Base-by-base conservation (phyloP, 176 grass and related monocot genomes). In the Triticum timopheevii region DNA sequence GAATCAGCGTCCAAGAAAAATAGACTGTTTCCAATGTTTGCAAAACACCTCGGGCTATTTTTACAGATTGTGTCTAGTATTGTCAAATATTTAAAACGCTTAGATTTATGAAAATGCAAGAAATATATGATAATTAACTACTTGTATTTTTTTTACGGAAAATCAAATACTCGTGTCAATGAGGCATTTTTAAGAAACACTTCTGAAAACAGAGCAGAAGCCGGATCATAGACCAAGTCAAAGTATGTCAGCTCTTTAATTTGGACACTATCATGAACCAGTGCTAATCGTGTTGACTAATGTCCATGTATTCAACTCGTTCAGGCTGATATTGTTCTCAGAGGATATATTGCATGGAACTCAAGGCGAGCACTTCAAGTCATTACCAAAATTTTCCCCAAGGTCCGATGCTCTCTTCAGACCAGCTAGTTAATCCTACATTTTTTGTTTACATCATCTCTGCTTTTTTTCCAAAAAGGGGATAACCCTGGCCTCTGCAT, bases 311-410 rank as follows among this genome's bases (percentile, higher is more conserved):
- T 84, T 50, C 83, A 73, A 63, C 17, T 78, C 62, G 67, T 85
- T 73, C 73, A 98, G 96, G 93, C 96, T 88, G 93, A 98, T 90
- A 86, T 98, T 54, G 27, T 95, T 76, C 58, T 98, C 19, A 87
- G 96, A 89, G 96, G 96, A 71, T 95, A 98, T 78, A 69, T 50
- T 54, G 93, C 86, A 25, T 98, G 96, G 96, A 98, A 98, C 88
- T 94, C 96, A 27, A 94, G 88, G 84, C 90, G 96, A 8, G 96
- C 93, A 35, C 64, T 98, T 78, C 78, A 95, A 81, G 87, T 98
- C 62, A 86, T 98, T 8, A 82, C 95, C 79, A 86, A 95, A 91
- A 61, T 98, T 80, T 95, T 98, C 66, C 93, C 93, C 52, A 94
- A 88, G 93, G 96, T 95, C 30, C 23, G 30, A 69, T 79, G 10